phyloP scores from a whole-genome alignment of 1,284 basidiomycete species.

The Malassezia vespertilionis region DNA sequence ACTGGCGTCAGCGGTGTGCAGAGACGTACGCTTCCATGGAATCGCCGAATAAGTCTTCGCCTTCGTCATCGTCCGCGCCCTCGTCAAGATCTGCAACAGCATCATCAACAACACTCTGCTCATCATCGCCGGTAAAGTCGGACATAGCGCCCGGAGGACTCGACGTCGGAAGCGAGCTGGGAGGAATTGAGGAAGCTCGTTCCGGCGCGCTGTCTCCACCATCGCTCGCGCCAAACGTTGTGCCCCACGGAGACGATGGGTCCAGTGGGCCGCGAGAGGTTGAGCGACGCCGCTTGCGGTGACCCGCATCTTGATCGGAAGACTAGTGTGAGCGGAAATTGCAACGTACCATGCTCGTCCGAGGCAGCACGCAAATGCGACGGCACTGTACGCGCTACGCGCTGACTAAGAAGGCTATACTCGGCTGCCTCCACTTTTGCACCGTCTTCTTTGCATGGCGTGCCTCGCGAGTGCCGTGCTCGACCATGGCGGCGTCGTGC shows the following conservation, averaged over 20 bases:
- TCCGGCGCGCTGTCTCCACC: conserved; percentile 6
- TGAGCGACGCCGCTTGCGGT: conserved; percentile 21
- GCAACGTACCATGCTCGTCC: conserved; percentile 6
- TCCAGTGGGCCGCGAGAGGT: conserved; percentile 12
- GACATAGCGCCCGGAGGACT: conserved; percentile 38
- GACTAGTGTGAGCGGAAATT: conserved; percentile 6
- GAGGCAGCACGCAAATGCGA: neutral
- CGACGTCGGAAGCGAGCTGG: conserved; percentile 39
- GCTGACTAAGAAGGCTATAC: conserved; percentile 3
- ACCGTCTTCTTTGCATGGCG: neutral
- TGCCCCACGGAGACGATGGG: conserved; percentile 17
- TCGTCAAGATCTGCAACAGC: conserved; percentile 45
- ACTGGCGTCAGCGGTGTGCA: conserved; percentile 52
- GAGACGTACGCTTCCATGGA: conserved; percentile 60
- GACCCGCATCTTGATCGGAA: conserved; percentile 7
- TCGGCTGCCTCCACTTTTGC: no score
- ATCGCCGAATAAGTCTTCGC: conserved; percentile 86
- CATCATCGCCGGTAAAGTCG: conserved; percentile 33
- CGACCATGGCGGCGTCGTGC: conserved; percentile 4
- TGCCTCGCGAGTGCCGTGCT: conserved; percentile 12
- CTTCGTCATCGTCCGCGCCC: conserved; percentile 57
- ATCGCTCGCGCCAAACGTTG: neutral
- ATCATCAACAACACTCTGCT: conserved; percentile 35
- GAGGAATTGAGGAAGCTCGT: conserved; percentile 18
- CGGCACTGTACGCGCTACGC: neutral